Percentiles rank a stretch among this genome's conserved stretches.
phyloP scores from a whole-genome alignment of 805 yeast species.

The Wickerhamiella dianesei region DNA sequence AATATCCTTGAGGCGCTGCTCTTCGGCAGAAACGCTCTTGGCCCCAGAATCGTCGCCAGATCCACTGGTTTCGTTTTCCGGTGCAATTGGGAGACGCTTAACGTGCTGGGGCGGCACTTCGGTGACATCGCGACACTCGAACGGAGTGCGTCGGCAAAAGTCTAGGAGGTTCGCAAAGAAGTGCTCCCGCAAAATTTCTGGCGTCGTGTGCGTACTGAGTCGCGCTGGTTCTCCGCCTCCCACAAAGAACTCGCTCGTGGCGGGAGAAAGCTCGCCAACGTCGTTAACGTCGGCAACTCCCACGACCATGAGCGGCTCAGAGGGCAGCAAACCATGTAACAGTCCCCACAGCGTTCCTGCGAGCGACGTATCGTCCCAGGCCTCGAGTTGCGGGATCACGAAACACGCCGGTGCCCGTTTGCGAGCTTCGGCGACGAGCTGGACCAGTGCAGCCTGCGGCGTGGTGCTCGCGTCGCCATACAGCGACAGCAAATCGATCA shows the following conservation, averaged over 20 bases:
- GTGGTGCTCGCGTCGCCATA: constrained; percentile 68
- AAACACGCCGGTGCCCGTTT: constrained; percentile 81
- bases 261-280: constrained; percentile 32
- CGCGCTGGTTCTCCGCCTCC: constrained; percentile 30
- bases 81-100: constrained; percentile 30
- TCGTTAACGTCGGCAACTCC: constrained; percentile 45
- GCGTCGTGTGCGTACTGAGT: constrained; percentile 27
- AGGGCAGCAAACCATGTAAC: constrained; percentile 51
- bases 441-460: constrained; percentile 73
- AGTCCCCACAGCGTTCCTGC: constrained; percentile 59
- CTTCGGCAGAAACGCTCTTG: constrained; percentile 9
- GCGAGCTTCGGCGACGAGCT: constrained; percentile 72
- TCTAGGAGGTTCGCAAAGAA: constrained; percentile 44
- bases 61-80: constrained; percentile 21
- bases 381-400: constrained; percentile 67
- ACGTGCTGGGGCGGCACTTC: constrained; percentile 31
- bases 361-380: constrained; percentile 53
- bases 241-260: constrained; percentile 46
- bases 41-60: constrained; percentile 6
- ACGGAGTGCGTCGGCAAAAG: constrained; percentile 54
- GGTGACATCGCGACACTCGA: constrained; percentile 50
- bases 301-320: constrained; percentile 59
- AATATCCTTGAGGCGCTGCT: constrained; percentile 52
- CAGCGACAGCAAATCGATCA: constrained; percentile 59
- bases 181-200: constrained; percentile 31